Evolutionary conservation across 768 basidiomycete genomes (phyloP).

Genomic region (Suillus decipiens): DNA sequence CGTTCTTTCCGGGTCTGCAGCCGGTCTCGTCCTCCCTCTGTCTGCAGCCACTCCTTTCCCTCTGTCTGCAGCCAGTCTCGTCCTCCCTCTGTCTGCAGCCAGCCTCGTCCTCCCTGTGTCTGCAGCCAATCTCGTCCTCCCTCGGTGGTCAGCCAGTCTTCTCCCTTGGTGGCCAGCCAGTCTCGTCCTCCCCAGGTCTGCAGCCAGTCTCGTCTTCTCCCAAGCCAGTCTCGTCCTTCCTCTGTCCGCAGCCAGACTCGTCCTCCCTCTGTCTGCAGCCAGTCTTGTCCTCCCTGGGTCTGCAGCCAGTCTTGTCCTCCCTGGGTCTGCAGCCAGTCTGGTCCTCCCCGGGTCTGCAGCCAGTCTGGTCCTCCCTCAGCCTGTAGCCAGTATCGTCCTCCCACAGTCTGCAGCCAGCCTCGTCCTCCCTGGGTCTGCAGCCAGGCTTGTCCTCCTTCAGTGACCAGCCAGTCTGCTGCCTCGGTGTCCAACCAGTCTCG

Average conservation of each 20-base stretch:
- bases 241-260: too few species aligned
- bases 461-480: too few species aligned
- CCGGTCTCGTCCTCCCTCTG: too few species aligned
- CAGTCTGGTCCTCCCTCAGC: too few species aligned
- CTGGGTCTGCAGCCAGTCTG: background rate
- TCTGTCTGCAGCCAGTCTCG: background rate
- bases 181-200: too few species aligned
- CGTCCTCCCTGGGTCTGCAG: background rate
- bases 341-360: background rate
- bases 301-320: background rate
- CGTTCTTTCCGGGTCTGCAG: background rate
- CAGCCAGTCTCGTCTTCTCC: background rate
- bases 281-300: background rate
- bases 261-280: background rate
- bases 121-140: too few species aligned
- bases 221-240: too few species aligned
- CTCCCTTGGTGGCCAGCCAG: too few species aligned
- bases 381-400: constrained; percentile 8
- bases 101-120: too few species aligned
- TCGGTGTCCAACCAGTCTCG: background rate
- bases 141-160: too few species aligned
- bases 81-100: background rate
- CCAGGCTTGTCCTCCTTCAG: background rate
- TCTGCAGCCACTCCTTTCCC: background rate
- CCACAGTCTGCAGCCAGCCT: background rate